A percentile compares a stretch with the other conserved stretches of the same genome.
Evolutionary conservation across 441 rosid genomes (phyloP).

Genomic region (Viola pubescens): DNA sequence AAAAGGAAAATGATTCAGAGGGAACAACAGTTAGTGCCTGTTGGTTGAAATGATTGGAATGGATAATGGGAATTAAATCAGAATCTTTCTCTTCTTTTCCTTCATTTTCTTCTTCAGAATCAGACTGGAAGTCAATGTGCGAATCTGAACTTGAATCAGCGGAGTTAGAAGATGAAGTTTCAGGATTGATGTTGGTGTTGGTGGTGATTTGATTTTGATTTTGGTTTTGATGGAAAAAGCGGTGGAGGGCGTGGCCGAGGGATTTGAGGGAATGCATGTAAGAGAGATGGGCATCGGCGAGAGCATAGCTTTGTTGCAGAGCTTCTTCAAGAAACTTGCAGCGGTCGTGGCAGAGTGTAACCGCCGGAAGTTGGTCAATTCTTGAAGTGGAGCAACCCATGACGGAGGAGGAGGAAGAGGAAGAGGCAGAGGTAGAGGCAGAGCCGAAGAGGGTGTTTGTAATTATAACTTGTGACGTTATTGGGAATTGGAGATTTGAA

Average conservation of each 20-base stretch:
- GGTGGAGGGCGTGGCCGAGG: constrained; percentile 46
- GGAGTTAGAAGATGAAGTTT: constrained; percentile 21
- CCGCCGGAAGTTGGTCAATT: constrained; percentile 82
- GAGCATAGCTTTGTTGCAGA: constrained; percentile 48
- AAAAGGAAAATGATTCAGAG: constrained; percentile 16
- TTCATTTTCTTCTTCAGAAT: constrained; percentile 37
- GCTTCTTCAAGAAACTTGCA: constrained; percentile 59
- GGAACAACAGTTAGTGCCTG: neutral
- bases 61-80: constrained; percentile 30
- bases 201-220: neutral
- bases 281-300: constrained; percentile 64
- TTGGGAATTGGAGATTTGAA: too few relatives aligned
- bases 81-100: constrained; percentile 23
- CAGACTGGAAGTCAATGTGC: constrained; percentile 52
- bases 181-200: constrained; percentile 13
- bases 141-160: constrained; percentile 38
- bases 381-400: constrained; percentile 90
- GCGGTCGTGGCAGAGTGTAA: constrained; percentile 69
- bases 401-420: neutral
- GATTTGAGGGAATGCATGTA: constrained; percentile 51
- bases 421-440: neutral
- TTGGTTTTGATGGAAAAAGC: constrained; percentile 36
- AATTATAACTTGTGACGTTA: too few relatives aligned
- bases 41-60: constrained; percentile 24
- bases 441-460: neutral